Evolutionary conservation across 139 green algal genomes (phyloP), one percentile per base, ranked within the genome.

Genomic region (Chlorella sorokiniana): DNA sequence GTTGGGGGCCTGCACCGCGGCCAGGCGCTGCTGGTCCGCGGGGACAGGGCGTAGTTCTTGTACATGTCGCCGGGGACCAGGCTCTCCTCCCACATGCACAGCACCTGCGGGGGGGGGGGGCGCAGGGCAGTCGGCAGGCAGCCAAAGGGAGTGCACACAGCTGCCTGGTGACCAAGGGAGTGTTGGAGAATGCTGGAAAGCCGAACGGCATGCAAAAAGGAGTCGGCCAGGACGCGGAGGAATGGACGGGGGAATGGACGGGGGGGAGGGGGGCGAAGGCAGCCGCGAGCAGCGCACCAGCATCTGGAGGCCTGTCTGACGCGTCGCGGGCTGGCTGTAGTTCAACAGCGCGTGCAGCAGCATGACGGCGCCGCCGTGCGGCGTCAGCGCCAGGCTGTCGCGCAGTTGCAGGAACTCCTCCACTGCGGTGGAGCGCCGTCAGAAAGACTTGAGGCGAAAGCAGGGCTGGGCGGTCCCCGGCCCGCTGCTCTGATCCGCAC

Each of bases 41-140:
- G 48, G 48, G 11, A 25, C 69, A 77, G 45, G 29, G 20, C 25
- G 69, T 77, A 77, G 69, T 31, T 31, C 45, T 77, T 77, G 45
- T 77, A 77, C 31, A 37, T 77, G 69, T 37, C 31, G 25, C 69
- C 69, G 9, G 18, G 27, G 11, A 44, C 27, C 69, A 77, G 45
- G 27, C 63, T 33, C 27, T 77, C 69, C 69, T 77, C 69, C 29
- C 27, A 33, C 44, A 77, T 37, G 48, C 48, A 59, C 48, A 59
- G 48, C 48, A 59, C 48, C 48, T 59, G 48, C 20, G 65, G 18
- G 18, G n/a, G n/a, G n/a, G n/a, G n/a, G n/a, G n/a, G n/a, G n/a
- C n/a, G n/a, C 48, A 59, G 48, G 16, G 48, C 48, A 16, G 16
- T 16, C 48, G 16, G 48, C 11, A 59, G 48, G 48, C 48, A 59